Base-by-base conservation (phyloP, 768 basidiomycete genomes). In the Leccinellum albellum region DNA sequence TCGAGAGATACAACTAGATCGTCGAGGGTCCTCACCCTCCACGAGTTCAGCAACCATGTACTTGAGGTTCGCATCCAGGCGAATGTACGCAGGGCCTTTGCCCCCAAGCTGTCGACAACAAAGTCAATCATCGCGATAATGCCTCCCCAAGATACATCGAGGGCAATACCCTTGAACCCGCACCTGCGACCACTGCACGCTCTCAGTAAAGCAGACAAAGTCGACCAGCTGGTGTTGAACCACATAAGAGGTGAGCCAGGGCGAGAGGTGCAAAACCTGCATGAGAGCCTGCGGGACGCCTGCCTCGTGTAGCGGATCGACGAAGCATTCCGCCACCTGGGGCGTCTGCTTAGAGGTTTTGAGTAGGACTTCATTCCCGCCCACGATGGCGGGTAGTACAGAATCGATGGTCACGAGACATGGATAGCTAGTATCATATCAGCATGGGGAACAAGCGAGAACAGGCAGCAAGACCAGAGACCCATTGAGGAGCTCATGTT, bases 311-410 rank as follows among this genome's bases (percentile, higher is more conserved):
- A 94, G 79, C 0, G 90, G 87, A 15, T 77, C 69, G 1, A 82
- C 80, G 61, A 98, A 82, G 6, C 91, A 82, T 68, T 97, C 93
- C 3, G 89, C 94, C 0, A 87, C 84, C 46, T 93, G 77, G 4
- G 97, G 96, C 0, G 95, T 97, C 68, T 99, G 96, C 0, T 96
- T 96, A 2, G 95, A 96, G 1, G 96, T 95, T 71, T 98, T 99
- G 68, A 98, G 77, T 50, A 99, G 70, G 10, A 98, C 90, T 0
- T 91, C 74, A 70, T 99, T 98, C 29, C 96, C 91, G 6, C 95
- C 85, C 28, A 98, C 76, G 61, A 98, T 76, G 1, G 94, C 91
- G 2, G 96, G 96, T 21, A 99, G 81, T 51, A 98, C 85, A 3
- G 91, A 86, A 74, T 99, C 98, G 72, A 98, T 82, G 35, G 91